Evolutionary conservation across 1,284 basidiomycete species (phyloP), one percentile per base, ranked within the genome.

Genomic region (Porodaedalea pini): DNA sequence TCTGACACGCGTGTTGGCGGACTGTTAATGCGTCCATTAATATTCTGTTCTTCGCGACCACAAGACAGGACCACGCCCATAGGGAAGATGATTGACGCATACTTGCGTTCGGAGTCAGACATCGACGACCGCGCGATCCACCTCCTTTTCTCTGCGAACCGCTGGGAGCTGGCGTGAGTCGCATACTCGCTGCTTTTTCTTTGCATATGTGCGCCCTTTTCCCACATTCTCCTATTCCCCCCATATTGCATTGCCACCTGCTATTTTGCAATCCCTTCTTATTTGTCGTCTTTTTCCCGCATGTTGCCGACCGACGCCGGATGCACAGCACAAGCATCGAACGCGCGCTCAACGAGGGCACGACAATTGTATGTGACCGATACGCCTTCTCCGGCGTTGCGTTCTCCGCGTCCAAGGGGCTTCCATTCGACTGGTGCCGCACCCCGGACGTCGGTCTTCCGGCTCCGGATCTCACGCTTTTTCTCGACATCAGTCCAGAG

Each of bases 361-460:
- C 83, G 5, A 81, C 82, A 0, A 76, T 99, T 65, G 75, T 99
- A 31, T 93, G 92, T 65, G 96, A 99, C 70, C 83, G 97, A 36
- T 99, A 99, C 70, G 92, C 94, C 0, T 99, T 98, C 71, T 98
- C 94, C 1, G 97, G 96, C 0, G 90, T 96, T 62, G 95, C 94
- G 1, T 99, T 98, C 73, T 92, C 93, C 1, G 83, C 87, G 4
- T 86, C 94, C 49, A 98, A 98, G 71, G 82, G 77, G 47, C 71
- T 76, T 51, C 67, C 72, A 2, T 83, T 81, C 66, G 78, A 82
- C 27, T 98, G 92, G 91, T 97, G 94, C 70, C 79, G 85, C 43
- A 74, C 83, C 2, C 94, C 95, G 0, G 97, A 99, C 67, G 74
- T 86, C 10, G 84, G 85, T 4, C 85, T 99, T 5, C 96, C 94